A percentile compares a stretch with the other conserved stretches of the same genome.
phyloP scores from a whole-genome alignment of 441 rosid genomes.

The Pelargonium citronellum region DNA sequence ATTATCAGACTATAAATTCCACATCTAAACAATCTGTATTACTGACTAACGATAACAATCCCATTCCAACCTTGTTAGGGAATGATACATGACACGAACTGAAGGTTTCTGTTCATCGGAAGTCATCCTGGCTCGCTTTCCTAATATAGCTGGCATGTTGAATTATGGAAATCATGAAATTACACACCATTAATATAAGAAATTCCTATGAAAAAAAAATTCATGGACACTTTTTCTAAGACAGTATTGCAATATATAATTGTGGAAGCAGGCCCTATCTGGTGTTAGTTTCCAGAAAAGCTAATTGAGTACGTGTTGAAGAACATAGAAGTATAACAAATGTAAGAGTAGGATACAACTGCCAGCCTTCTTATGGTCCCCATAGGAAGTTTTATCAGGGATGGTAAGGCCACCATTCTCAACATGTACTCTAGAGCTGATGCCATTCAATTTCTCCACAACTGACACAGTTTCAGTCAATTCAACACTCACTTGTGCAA shows the following conservation, averaged over 20 bases:
- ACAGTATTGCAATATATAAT: slow-evolving; percentile 7
- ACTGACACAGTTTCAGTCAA: slow-evolving; percentile 31
- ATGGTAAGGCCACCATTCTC: slow-evolving; percentile 29
- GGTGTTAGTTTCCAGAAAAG: slow-evolving; percentile 12
- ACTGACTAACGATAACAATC: slow-evolving; percentile 16
- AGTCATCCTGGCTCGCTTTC: slow-evolving; percentile 56
- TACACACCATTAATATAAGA: slow-evolving; percentile 2
- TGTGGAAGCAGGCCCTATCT: slow-evolving; percentile 13
- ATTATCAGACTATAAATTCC: slow-evolving; percentile 2
- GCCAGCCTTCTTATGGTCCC: slow-evolving; percentile 31
- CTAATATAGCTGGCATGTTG: slow-evolving; percentile 41
- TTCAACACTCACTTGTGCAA: slow-evolving; percentile 34
- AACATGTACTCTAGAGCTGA: slow-evolving; percentile 22
- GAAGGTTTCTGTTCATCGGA: slow-evolving; percentile 56
- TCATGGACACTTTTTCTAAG: neutral
- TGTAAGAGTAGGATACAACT: slow-evolving; percentile 49
- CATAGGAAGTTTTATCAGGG: slow-evolving; percentile 29
- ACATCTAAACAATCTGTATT: neutral
- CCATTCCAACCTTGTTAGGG: slow-evolving; percentile 68
- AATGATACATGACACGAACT: slow-evolving; percentile 58
- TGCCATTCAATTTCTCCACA: slow-evolving; percentile 30
- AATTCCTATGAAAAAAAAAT: neutral
- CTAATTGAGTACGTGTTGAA: neutral
- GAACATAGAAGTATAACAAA: slow-evolving; percentile 19
- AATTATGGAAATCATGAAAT: slow-evolving; percentile 47